Evolutionary conservation across 441 rosid genomes (phyloP), one percentile per base, ranked within the genome.

Genomic region (Dalechampia spathulata): DNA sequence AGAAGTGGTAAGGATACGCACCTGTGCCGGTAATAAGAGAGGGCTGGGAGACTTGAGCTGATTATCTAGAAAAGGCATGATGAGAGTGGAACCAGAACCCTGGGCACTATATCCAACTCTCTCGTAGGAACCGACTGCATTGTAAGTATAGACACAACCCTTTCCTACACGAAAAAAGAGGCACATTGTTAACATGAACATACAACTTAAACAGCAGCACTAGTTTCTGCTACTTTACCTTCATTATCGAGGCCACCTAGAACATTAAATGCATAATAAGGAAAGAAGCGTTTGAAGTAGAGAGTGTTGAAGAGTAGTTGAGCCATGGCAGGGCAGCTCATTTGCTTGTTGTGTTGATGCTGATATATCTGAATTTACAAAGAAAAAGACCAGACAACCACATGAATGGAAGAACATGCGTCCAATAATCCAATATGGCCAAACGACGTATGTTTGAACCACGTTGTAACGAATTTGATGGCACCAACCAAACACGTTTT

Each of bases 11-110:
- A 56, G 25, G 41, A 52, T 3, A 20, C 70, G 45, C 46, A 90
- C 96, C 90, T 71, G 83, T 9, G 81, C 89, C 27, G 99, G 97
- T 63, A 85, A 72, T 41, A 93, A 71, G 45, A 93, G 97, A 6
- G 97, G 99, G 40, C 99, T 93, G 16, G 99, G 99, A 65, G 95
- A 79, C 73, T 90, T 93, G 57, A 93, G 75, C 64, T 87, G 97
- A 70, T 93, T 93, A 76, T 93, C 99, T 61, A 93, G 83, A 66
- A 90, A 90, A 27, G 97, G 97, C 83, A 83, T 93, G 39, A 93
- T 85, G 11, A 90, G 91, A 0, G 80, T 82, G 11, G 96, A 80
- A 61, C 97, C 99, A 60, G 95, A 85, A 62, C 97, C 97, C 69
- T 85, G 99, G 42, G 97, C 70, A 65, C 97, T 79, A 69, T 87